Evolutionary conservation across 1,139 yeast species (phyloP), one percentile per base, ranked within the genome.

Genomic region (Schwanniomyces etchellsii): DNA sequence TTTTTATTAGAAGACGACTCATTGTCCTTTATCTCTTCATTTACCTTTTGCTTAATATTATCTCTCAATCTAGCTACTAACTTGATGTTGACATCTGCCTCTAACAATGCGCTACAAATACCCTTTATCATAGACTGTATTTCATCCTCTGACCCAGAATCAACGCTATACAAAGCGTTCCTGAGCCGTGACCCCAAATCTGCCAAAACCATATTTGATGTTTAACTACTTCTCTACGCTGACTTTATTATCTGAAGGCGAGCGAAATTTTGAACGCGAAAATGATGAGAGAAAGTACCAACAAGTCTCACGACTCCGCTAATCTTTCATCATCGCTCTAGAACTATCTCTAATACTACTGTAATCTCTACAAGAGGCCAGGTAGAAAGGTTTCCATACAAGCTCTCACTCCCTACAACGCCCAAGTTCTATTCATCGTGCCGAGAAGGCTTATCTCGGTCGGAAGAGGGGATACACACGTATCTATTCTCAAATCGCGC

Each of bases 171-270:
- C 32, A 91, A 77, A 64, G 59, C 89, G 55, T 52, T 88, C 74
- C 53, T 85, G 54, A 91, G 81, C 39, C 95, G 78, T 41, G 84
- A 70, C 23, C 98, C 97, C 43, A 91, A 71, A 60, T 91, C 97
- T 38, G 96, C 96, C 50, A 91, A 76, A 48, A 91, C 97, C 97
- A 91, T 89, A 13, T 20, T 29, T n/a, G n/a, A 18, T n/a, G 7
- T 18, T n/a, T 18, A 18, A n/a, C n/a, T 18, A 18, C 7, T 7
- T 18, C 21, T 18, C 9, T 18, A 7, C n/a, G n/a, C 21, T n/a
- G 21, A n/a, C 7, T 18, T 18, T 18, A 18, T 18, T 18, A 7
- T n/a, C 7, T 7, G n/a, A 18, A 18, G n/a, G 21, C n/a, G 21
- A n/a, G n/a, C 21, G 21, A 18, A 18, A 18, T 18, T 18, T 18